A percentile compares a stretch with the other conserved stretches of the same genome.
These are phyloP conservation scores for Dothideomycetes sp. DNA, from an alignment of 2,329 filamentous ascomycete species.

Conservation along the genomic window DNA sequence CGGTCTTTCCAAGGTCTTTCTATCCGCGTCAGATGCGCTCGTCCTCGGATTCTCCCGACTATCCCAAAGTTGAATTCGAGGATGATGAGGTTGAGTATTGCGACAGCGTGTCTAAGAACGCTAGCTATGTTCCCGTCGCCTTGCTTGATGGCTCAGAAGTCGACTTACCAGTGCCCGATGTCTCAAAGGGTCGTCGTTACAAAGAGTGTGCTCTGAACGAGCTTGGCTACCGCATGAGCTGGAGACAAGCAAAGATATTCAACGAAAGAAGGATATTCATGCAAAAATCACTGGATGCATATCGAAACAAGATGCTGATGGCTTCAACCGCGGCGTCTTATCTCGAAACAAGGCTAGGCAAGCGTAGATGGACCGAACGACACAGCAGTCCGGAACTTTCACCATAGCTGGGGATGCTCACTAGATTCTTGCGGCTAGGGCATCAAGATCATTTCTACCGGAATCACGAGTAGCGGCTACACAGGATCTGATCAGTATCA, in stretches of 20 bases:
- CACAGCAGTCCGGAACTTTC: too few relatives aligned
- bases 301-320: constrained; percentile 86
- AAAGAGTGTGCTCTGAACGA: constrained; percentile 92
- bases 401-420: too few relatives aligned
- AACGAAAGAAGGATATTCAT: constrained; percentile 77
- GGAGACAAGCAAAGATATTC: constrained; percentile 90
- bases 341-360: constrained; percentile 81
- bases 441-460: too few relatives aligned
- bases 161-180: constrained; percentile 65
- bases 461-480: too few relatives aligned
- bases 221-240: constrained; percentile 88
- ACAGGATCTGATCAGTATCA: too few relatives aligned
- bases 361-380: constrained; percentile 50
- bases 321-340: constrained; percentile 68
- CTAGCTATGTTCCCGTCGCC: constrained; percentile 39
- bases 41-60: constrained; percentile 65
- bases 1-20: constrained; percentile 84
- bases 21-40: constrained; percentile 90
- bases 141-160: constrained; percentile 59
- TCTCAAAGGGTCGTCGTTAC: constrained; percentile 58
- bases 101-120: constrained; percentile 33
- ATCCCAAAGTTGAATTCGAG: constrained; percentile 62
- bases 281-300: constrained; percentile 85
- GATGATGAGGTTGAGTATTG: constrained; percentile 44
- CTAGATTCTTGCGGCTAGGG: too few relatives aligned